These are phyloP conservation scores for Lactarius sanguifluus DNA, from an alignment of 768 basidiomycete species.

Conservation along the genomic window DNA sequence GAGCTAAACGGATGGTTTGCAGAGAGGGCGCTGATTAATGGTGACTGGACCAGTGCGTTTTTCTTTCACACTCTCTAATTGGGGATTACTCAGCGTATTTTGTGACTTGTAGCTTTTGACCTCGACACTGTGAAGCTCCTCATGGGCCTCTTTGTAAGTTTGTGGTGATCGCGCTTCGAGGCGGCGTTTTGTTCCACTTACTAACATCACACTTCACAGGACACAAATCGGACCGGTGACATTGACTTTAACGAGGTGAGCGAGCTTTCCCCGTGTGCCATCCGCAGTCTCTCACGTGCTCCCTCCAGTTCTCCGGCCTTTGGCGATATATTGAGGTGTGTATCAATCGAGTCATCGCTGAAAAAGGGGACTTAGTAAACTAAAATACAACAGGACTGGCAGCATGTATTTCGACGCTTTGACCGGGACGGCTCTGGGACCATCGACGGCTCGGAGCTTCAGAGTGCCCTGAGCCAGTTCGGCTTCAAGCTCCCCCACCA, in stretches of 20 bases:
- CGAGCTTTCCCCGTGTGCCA: not conserved
- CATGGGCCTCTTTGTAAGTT: conserved; percentile 74
- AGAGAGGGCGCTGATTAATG: conserved; percentile 53
- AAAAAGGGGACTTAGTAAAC: not conserved
- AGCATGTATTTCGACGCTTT: conserved; percentile 78
- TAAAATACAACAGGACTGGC: conserved; percentile 61
- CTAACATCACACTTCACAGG: conserved; percentile 37
- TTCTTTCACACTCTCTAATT: not conserved
- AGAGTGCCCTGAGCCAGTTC: conserved; percentile 67
- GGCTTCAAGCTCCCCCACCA: conserved; percentile 71
- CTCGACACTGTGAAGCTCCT: conserved; percentile 85
- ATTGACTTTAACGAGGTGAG: conserved; percentile 76
- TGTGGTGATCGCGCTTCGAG: not conserved
- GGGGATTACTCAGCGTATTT: not conserved
- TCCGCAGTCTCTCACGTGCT: not conserved
- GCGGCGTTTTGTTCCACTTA: conserved; percentile 8
- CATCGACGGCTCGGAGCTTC: conserved; percentile 70
- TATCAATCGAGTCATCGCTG: not conserved
- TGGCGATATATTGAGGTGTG: conserved; percentile 77
- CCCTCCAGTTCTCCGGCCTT: conserved; percentile 60
- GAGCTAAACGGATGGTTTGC: conserved; percentile 30
- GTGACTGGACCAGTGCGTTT: conserved; percentile 76
- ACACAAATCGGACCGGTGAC: conserved; percentile 73
- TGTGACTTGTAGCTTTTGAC: conserved; percentile 60
- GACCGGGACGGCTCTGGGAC: conserved; percentile 78